Conservation (phyloP, 805 yeast species). For the Candida insectalens region DNA sequence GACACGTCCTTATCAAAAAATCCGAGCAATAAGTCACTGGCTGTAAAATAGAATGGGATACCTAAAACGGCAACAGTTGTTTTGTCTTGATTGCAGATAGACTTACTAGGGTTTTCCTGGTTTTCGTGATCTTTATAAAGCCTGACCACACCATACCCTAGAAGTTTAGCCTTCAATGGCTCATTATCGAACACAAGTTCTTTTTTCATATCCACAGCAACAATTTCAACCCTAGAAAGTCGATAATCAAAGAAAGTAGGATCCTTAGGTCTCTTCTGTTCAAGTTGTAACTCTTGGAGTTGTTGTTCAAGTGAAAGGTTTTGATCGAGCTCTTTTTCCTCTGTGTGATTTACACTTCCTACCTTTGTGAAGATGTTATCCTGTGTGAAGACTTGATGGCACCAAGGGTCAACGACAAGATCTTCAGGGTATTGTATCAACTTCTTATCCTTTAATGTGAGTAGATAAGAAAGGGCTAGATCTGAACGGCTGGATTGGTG, state of each 20-base stretch:
- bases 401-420: constrained; percentile 16
- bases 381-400: constrained; percentile 9
- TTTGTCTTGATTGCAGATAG: constrained; percentile 29
- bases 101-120: constrained; percentile 7
- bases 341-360: too few relatives aligned
- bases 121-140: constrained; percentile 47
- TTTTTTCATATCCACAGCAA: constrained; percentile 20
- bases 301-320: constrained; percentile 4
- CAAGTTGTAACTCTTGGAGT: constrained; percentile 7
- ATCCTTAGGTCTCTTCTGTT: constrained; percentile 1
- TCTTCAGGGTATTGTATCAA: constrained; percentile 12
- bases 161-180: constrained; percentile 49
- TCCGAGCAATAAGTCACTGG: constrained; percentile 66
- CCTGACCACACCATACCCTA: constrained; percentile 70
- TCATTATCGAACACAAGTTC: constrained; percentile 12
- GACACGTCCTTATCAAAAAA: constrained; percentile 60
- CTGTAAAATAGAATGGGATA: constrained; percentile 79
- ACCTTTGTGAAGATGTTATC: constrained; percentile 16
- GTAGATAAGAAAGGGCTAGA: constrained; percentile 11
- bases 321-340: too few relatives aligned
- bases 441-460: constrained; percentile 10
- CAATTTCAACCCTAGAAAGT: constrained; percentile 24
- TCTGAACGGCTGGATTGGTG: constrained; percentile 9
- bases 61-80: constrained; percentile 75
- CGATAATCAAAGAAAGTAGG: constrained; percentile 23